Base-by-base conservation (phyloP, 2,329 filamentous ascomycete species). In the Cladosporium velox region DNA sequence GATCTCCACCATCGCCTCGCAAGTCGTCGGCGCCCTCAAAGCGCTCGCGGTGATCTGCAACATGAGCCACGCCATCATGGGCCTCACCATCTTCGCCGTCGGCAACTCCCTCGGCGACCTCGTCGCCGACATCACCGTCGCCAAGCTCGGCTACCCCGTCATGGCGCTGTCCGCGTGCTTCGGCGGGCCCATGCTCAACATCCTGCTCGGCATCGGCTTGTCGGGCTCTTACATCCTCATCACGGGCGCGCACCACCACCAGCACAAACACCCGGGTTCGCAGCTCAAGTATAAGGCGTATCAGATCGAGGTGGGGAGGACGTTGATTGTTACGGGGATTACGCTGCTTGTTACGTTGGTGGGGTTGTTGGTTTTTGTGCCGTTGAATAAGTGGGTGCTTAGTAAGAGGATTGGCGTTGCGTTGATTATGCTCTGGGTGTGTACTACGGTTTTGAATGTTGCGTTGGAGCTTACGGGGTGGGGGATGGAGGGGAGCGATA, bases 141-240 rank as follows among this genome's bases (percentile, higher is more conserved):
- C 95, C 4, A 88, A 92, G 38, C 87, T 99, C 2, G 95, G 95
- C 2, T 97, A 93, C 78, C 95, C 95, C 0, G 93, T 99, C 69
- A 99, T 99, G 95, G 95, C 95, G 0, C 80, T 90, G 49, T 93
- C 91, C 38, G 95, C 95, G 4, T 99, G 95, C 76, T 97, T 99
- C 76, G 95, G 95, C n/a, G 96, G 95, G 0, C 95, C 95, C 0
- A 94, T 99, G 92, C 86, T 99, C 49, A 99, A 99, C 73, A 99
- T 99, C 69, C 82, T 99, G 0, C 86, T 99, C 4, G 95, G 95
- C 0, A 93, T 99, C 62, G 95, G 95, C n/a, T 83, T 98, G 4
- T 91, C 91, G 30, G 95, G 95, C 18, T 86, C 92, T 47, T 96
- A 93, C 76, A 95, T 97, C 86, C 93, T 91, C 65, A 84, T 96